phyloP scores from a whole-genome alignment of 139 green algal species.

The Picochlorum costavermella region DNA sequence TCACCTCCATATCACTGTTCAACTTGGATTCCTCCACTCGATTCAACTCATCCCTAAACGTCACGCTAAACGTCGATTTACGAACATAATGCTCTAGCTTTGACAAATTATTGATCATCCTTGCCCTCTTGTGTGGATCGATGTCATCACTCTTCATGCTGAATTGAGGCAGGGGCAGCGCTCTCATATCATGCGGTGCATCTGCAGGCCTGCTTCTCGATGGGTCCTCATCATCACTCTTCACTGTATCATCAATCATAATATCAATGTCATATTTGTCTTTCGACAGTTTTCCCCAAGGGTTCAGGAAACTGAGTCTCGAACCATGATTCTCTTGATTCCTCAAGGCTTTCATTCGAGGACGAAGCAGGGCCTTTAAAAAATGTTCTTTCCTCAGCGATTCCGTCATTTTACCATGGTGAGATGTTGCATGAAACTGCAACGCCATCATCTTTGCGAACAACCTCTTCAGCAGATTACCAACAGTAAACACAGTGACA shows the following conservation, averaged over 20 bases:
- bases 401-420: slow-evolving; percentile 64
- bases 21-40: slow-evolving; percentile 11
- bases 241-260: too few species aligned
- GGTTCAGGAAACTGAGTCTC: too few species aligned
- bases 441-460: slow-evolving; percentile 59
- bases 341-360: neutral
- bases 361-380: neutral
- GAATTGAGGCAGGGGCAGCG: too few species aligned
- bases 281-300: too few species aligned
- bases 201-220: too few species aligned
- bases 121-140: neutral
- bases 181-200: too few species aligned
- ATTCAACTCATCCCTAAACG: slow-evolving; percentile 43
- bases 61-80: slow-evolving; percentile 47
- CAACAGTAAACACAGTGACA: slow-evolving; percentile 51
- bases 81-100: slow-evolving; percentile 51
- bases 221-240: too few species aligned
- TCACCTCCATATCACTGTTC: slow-evolving; percentile 45
- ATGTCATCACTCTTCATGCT: neutral
- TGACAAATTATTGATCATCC: slow-evolving; percentile 5
- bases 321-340: neutral
- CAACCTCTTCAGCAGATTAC: slow-evolving; percentile 59
- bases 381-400: slow-evolving; percentile 34
- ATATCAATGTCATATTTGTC: too few species aligned
- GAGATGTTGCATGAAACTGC: slow-evolving; percentile 58